Conservation (phyloP, 1,284 basidiomycete species). For the Boletellus deceptivus region DNA sequence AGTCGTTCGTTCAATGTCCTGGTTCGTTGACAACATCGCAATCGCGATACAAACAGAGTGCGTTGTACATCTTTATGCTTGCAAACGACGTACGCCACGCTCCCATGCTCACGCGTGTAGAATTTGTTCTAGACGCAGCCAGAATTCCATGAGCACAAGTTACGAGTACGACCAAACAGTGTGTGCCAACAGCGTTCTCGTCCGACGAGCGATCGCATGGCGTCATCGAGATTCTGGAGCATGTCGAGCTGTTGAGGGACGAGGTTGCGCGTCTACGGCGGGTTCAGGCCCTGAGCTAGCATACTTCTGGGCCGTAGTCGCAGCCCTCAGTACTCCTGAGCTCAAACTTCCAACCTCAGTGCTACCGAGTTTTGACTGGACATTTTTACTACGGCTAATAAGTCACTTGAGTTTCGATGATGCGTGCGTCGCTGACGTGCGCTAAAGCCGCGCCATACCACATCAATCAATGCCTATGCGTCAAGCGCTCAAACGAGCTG, state of each 20-base stretch:
- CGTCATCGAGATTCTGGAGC: not conserved
- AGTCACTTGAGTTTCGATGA: too few species aligned
- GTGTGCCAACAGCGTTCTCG: conserved; percentile 4
- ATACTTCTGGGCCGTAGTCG: too few species aligned
- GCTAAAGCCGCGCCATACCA: too few species aligned
- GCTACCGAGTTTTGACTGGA: too few species aligned
- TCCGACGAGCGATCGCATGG: not conserved
- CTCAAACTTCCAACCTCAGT: too few species aligned
- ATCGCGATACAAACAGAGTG: conserved; percentile 16
- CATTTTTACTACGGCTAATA: too few species aligned
- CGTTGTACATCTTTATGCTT: conserved; percentile 21
- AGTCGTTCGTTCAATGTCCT: not conserved
- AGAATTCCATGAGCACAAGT: not conserved
- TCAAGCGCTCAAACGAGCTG: too few species aligned
- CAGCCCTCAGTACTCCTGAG: too few species aligned
- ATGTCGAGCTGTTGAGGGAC: conserved; percentile 11
- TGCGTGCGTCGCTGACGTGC: too few species aligned
- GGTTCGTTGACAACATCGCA: too few species aligned
- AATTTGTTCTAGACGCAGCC: conserved; percentile 11
- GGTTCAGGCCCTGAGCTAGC: conserved; percentile 31
- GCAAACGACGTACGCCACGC: conserved; percentile 7
- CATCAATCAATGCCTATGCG: too few species aligned
- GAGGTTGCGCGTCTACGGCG: conserved; percentile 12
- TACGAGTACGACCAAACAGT: conserved; percentile 20
- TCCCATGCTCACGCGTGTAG: conserved; percentile 1